These are phyloP conservation scores for Escallonia rubra DNA, from an alignment of 129 eudicot species.

Conservation along the genomic window DNA sequence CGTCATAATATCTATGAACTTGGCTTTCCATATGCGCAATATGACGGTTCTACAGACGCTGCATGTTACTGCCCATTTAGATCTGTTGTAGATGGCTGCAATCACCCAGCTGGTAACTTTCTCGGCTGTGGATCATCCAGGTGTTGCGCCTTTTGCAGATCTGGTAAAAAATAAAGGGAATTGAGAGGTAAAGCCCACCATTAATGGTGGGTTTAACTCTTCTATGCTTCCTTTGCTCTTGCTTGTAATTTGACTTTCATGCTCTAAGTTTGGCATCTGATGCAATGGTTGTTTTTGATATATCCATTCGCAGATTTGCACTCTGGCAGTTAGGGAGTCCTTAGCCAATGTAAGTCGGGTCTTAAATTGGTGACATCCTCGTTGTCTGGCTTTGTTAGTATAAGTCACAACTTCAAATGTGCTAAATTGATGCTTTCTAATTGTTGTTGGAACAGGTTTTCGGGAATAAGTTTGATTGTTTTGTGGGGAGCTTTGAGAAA, in stretches of 20 bases:
- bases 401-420: neutral
- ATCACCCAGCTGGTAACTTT: conserved; percentile 27
- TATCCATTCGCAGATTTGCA: conserved; percentile 60
- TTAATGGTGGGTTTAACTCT: conserved; percentile 13
- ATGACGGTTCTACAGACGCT: conserved; percentile 2
- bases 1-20: neutral
- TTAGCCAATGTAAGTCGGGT: conserved; percentile 60
- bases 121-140: conserved; percentile 19
- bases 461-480: conserved; percentile 68
- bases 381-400: neutral
- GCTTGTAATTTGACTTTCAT: neutral
- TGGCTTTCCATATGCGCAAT: neutral
- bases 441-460: conserved; percentile 45
- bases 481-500: conserved; percentile 69
- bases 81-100: conserved; percentile 23
- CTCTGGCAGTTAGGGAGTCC: conserved; percentile 79
- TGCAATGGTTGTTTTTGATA: neutral
- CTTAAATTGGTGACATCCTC: neutral
- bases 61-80: conserved; percentile 10
- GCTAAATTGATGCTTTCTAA: conserved; percentile 1
- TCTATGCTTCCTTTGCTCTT: neutral
- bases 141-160: neutral
- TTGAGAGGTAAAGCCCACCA: conserved; percentile 21
- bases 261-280: neutral
- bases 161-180: conserved; percentile 10